Conservation (phyloP, 2,329 filamentous ascomycete genomes). For the Juglanconis juglandina region DNA sequence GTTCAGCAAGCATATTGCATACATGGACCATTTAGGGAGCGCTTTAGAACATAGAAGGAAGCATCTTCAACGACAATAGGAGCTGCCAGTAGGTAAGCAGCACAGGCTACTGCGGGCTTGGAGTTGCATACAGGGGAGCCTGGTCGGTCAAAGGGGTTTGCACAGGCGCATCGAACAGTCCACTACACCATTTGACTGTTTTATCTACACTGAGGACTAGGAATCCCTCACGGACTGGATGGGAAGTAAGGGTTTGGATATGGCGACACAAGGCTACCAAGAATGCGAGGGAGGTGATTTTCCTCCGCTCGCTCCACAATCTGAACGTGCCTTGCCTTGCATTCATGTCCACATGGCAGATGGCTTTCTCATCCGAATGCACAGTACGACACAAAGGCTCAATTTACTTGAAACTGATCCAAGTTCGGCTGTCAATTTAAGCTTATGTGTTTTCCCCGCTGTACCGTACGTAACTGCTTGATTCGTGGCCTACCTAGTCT, state of each 20-base stretch:
- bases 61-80: not conserved
- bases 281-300: not conserved
- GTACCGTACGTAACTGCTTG: not conserved
- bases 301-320: not conserved
- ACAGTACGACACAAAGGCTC: too few species aligned
- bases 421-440: not conserved
- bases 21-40: not conserved
- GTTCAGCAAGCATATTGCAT: constrained; percentile 6
- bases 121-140: not conserved
- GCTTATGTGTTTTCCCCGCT: constrained; percentile 1
- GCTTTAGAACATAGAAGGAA: not conserved
- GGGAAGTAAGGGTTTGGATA: not conserved
- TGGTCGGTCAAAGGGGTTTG: too few species aligned
- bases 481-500: not conserved
- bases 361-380: too few species aligned
- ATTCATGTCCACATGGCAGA: too few species aligned
- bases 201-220: not conserved
- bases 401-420: too few species aligned
- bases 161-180: too few species aligned
- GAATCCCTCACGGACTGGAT: too few species aligned
- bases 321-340: not conserved
- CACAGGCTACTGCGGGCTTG: not conserved
- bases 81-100: not conserved
- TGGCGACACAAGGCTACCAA: not conserved
- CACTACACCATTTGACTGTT: not conserved